Evolutionary conservation across 1,284 basidiomycete species (phyloP).

Genomic region (Sporisorium exsertum): DNA sequence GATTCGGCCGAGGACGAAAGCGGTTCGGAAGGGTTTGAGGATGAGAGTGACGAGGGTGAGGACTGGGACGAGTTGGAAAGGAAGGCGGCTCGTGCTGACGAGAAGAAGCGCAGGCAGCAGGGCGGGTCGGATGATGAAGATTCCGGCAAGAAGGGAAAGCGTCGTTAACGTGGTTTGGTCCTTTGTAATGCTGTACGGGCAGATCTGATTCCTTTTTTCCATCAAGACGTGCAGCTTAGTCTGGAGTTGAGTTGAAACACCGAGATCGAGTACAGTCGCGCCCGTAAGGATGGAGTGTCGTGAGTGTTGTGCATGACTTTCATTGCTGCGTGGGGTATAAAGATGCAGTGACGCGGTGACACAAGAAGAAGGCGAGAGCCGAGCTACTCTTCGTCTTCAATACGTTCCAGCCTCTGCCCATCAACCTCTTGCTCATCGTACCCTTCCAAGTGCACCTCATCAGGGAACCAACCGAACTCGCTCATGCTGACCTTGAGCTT

Average conservation of each 20-base stretch:
- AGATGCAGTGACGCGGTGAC: background rate
- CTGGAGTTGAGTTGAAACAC: background rate
- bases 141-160: constrained; percentile 39
- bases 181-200: background rate
- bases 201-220: background rate
- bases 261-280: background rate
- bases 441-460: constrained; percentile 35
- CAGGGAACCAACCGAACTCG: constrained; percentile 54
- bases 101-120: constrained; percentile 58
- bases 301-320: background rate
- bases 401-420: constrained; percentile 7
- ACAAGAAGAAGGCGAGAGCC: background rate
- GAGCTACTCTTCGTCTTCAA: background rate
- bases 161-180: constrained; percentile 29
- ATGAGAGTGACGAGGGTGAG: constrained; percentile 74
- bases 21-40: constrained; percentile 79
- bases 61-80: constrained; percentile 95
- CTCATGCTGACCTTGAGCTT: constrained; percentile 41
- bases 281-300: background rate
- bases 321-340: background rate
- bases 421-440: constrained; percentile 21
- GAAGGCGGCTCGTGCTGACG: constrained; percentile 72
- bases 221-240: background rate
- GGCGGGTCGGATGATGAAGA: constrained; percentile 58
- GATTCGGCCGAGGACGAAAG: constrained; percentile 63